Percentiles rank a stretch among this genome's conserved stretches.
These are phyloP conservation scores for Trypanosoma scelopori DNA, from an alignment of 208 protist genomes.

Conservation along the genomic window DNA sequence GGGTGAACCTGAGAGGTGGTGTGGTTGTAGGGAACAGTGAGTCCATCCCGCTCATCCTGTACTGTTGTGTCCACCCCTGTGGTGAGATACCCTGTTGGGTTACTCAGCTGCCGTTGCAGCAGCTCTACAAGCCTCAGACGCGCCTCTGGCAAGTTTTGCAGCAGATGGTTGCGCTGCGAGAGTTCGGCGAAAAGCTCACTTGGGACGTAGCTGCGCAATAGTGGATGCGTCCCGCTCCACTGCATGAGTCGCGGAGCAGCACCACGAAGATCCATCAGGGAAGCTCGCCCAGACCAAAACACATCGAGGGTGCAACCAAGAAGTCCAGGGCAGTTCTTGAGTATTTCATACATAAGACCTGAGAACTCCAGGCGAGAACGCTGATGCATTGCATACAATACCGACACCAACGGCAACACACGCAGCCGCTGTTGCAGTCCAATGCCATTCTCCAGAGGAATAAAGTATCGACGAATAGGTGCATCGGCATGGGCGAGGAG, in stretches of 20 bases:
- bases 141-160: constrained; percentile 56
- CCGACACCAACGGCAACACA: constrained; percentile 69
- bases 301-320: constrained; percentile 62
- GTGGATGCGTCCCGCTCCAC: constrained; percentile 37
- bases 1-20: constrained; percentile 77
- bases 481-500: constrained; percentile 49
- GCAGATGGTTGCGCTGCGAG: constrained; percentile 59
- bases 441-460: constrained; percentile 55
- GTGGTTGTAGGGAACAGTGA: constrained; percentile 69
- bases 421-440: constrained; percentile 78
- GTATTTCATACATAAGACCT: constrained; percentile 75
- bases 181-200: constrained; percentile 78
- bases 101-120: constrained; percentile 81
- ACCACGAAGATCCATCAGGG: constrained; percentile 51
- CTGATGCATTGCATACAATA: constrained; percentile 72
- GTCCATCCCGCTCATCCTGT: constrained; percentile 60
- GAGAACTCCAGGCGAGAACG: constrained; percentile 64
- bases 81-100: constrained; percentile 67
- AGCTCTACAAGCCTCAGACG: constrained; percentile 78
- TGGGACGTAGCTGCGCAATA: constrained; percentile 57
- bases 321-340: constrained; percentile 79
- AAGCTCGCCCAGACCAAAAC: constrained; percentile 59
- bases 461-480: constrained; percentile 63
- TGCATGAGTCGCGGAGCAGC: constrained; percentile 44
- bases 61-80: constrained; percentile 67